These are phyloP conservation scores for Aspergillus chevalieri DNA, from an alignment of 2,329 filamentous ascomycete genomes.

Conservation along the genomic window DNA sequence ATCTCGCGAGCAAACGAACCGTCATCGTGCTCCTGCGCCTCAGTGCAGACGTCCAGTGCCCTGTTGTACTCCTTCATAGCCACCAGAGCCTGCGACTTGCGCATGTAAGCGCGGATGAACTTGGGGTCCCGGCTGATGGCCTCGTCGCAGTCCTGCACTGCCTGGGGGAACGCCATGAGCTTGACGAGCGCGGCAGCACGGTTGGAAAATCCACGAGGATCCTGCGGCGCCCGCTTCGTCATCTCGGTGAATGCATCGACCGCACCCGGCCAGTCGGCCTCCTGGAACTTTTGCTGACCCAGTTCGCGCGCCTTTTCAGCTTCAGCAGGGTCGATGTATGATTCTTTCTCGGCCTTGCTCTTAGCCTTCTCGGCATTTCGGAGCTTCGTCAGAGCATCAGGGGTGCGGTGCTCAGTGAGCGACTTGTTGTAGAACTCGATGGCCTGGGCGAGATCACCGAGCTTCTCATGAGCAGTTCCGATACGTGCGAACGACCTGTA, in stretches of 20 bases:
- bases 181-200: conserved; percentile 95
- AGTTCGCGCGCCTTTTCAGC: conserved; percentile 93
- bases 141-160: conserved; percentile 83
- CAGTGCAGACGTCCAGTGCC: conserved; percentile 80
- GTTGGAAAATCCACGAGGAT: conserved; percentile 94
- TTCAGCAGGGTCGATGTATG: conserved; percentile 85
- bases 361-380: conserved; percentile 84
- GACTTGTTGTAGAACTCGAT: conserved; percentile 89
- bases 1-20: conserved; percentile 86
- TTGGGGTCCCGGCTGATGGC: conserved; percentile 86
- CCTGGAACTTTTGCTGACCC: conserved; percentile 96
- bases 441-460: conserved; percentile 70
- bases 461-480: conserved; percentile 86
- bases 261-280: conserved; percentile 87
- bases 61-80: conserved; percentile 98
- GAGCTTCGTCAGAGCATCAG: conserved; percentile 87
- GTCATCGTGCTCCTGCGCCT: conserved; percentile 70
- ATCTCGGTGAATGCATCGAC: conserved; percentile 94
- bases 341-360: conserved; percentile 64
- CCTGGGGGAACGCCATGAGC: conserved; percentile 89
- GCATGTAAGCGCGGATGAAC: conserved; percentile 93
- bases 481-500: conserved; percentile 79
- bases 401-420: conserved; percentile 91
- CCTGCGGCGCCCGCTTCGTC: conserved; percentile 89
- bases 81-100: conserved; percentile 91